Conservation (phyloP, 2,329 filamentous ascomycete species). For the Arachnomyces sp. region DNA sequence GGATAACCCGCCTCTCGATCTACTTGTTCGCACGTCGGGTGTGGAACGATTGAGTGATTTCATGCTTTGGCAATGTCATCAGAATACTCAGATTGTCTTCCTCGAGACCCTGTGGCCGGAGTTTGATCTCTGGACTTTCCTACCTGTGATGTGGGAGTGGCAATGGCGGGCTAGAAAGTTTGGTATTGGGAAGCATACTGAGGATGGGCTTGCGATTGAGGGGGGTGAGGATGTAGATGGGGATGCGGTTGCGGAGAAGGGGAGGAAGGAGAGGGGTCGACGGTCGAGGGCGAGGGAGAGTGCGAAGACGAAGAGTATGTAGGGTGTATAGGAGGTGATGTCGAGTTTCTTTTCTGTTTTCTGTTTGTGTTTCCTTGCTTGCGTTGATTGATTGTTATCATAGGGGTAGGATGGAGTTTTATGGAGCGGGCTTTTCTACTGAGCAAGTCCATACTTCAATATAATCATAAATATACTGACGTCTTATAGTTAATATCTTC, state of each 20-base stretch:
- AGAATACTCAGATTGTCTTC: conserved; percentile 87
- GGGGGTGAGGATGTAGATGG: conserved; percentile 51
- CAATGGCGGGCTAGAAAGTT: conserved; percentile 56
- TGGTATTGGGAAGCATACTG: too few relatives aligned
- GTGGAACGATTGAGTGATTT: conserved; percentile 92
- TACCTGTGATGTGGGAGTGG: conserved; percentile 91
- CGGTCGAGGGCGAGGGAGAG: neutral
- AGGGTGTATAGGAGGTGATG: too few relatives aligned
- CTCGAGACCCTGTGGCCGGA: conserved; percentile 90
- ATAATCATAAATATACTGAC: too few relatives aligned
- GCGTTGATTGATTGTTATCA: neutral
- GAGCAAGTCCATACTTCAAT: too few relatives aligned
- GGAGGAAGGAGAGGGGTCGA: conserved; percentile 17
- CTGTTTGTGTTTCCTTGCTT: neutral
- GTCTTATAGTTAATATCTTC: too few relatives aligned
- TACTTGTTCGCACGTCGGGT: conserved; percentile 85
- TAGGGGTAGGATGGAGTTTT: too few relatives aligned
- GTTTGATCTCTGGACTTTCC: conserved; percentile 86
- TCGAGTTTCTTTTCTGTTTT: neutral
- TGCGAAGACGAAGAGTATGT: too few relatives aligned
- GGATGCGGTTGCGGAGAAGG: conserved; percentile 47
- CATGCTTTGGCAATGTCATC: conserved; percentile 97
- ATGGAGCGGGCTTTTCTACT: too few relatives aligned
- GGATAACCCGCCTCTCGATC: conserved; percentile 75
- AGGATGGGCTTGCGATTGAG: conserved; percentile 38